Evolutionary conservation across 768 basidiomycete species (phyloP).

Genomic region (Mrakia hoshinonis): DNA sequence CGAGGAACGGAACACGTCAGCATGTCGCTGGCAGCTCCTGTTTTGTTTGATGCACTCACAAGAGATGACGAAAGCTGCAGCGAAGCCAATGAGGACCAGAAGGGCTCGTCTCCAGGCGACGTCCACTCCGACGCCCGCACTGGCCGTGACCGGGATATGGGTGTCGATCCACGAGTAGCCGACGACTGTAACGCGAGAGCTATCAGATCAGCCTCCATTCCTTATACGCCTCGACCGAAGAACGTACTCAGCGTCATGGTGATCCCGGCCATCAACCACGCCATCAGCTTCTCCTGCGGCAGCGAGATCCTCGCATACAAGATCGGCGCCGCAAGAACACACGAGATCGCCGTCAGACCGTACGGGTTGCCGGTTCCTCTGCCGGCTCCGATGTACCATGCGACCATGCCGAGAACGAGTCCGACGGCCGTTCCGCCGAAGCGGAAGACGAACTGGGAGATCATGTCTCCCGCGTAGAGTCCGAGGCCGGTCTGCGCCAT

Average conservation of each 20-base stretch:
- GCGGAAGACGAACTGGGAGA: slow-evolving; percentile 46
- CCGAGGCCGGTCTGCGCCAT: slow-evolving; percentile 50
- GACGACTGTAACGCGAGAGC: slow-evolving; percentile 38
- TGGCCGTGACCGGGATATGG: slow-evolving; percentile 45
- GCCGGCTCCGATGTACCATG: slow-evolving; percentile 49
- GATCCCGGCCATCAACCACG: slow-evolving; percentile 39
- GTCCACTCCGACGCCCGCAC: slow-evolving; percentile 50
- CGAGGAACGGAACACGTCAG: neutral
- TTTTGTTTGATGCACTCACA: too few relatives aligned
- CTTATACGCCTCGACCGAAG: neutral
- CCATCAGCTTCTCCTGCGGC: slow-evolving; percentile 30
- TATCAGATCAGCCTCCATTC: neutral
- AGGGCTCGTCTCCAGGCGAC: slow-evolving; percentile 51
- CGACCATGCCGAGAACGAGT: slow-evolving; percentile 45
- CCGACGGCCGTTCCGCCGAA: slow-evolving; percentile 47
- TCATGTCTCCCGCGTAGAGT: slow-evolving; percentile 54
- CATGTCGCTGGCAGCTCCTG: too few relatives aligned
- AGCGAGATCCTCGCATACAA: slow-evolving; percentile 50
- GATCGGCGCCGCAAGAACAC: slow-evolving; percentile 47
- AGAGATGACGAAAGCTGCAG: slow-evolving; percentile 51
- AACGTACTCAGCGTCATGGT: slow-evolving; percentile 42
- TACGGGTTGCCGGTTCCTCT: slow-evolving; percentile 50
- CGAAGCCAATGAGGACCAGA: slow-evolving; percentile 44
- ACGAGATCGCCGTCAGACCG: slow-evolving; percentile 48
- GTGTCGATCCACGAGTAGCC: slow-evolving; percentile 57